Conservation (phyloP, 192 early-diverging fungal genomes). For the Coemansia sp. region DNA sequence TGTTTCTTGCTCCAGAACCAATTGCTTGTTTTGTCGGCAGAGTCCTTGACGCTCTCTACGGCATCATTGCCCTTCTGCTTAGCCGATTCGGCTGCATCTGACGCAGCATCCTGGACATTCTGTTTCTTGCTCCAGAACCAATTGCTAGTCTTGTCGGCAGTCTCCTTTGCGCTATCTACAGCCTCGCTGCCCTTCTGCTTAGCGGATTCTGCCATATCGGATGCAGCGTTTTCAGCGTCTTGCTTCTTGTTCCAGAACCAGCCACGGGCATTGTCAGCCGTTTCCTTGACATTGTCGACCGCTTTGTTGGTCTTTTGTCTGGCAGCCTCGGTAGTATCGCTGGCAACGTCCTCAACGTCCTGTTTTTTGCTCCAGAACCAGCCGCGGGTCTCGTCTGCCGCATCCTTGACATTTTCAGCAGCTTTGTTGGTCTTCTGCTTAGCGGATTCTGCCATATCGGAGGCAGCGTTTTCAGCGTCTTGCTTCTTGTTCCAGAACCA, state of each 20-base stretch:
- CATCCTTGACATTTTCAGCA: slow-evolving; percentile 7
- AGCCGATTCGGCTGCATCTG: background rate
- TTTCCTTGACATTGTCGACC: no score
- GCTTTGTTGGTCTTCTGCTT: background rate
- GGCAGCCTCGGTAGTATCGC: background rate
- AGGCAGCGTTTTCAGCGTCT: no score
- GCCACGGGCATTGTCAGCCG: no score
- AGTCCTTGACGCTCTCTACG: no score
- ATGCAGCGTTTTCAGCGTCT: no score
- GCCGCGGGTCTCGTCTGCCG: slow-evolving; percentile 18
- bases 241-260: no score
- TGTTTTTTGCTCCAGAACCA: slow-evolving; percentile 42
- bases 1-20: no score
- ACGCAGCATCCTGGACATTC: background rate
- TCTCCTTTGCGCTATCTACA: slow-evolving; percentile 6
- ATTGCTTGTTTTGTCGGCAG: no score
- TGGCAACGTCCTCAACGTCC: background rate
- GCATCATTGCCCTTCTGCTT: background rate
- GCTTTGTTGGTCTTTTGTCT: background rate
- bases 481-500: no score
- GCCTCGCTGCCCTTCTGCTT: background rate
- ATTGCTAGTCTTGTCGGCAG: slow-evolving; percentile 17
- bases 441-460: no score
- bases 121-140: slow-evolving; percentile 40
- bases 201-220: no score